Conservation (phyloP, 208 protist species). For the Trypanosoma vivax region DNA sequence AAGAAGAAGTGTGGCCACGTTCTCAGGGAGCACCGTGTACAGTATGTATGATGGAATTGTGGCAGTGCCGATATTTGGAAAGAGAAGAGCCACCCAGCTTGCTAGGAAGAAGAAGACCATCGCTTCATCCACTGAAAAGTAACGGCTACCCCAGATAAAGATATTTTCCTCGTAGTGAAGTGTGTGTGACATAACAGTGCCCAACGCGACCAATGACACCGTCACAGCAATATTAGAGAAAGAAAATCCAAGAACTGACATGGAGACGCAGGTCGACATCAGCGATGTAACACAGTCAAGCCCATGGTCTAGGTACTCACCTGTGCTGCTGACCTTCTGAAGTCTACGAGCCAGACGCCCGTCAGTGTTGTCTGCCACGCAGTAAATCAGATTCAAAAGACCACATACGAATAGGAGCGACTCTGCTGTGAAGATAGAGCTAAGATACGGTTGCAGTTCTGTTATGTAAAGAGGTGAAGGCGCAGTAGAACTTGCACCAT, state of each 20-base stretch:
- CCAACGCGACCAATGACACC: constrained; percentile 52
- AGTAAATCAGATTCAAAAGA: constrained; percentile 79
- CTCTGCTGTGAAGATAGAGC: constrained; percentile 19
- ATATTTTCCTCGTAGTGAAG: constrained; percentile 75
- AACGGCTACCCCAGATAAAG: constrained; percentile 84
- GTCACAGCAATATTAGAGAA: constrained; percentile 66
- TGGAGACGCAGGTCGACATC: constrained; percentile 54
- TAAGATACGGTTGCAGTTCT: constrained; percentile 36
- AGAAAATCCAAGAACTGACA: constrained; percentile 48
- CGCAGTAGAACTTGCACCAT: constrained; percentile 1
- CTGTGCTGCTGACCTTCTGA: constrained; percentile 60
- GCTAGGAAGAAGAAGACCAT: constrained; percentile 83
- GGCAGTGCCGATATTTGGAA: constrained; percentile 35
- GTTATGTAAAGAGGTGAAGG: constrained; percentile 36
- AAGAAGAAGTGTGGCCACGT: constrained; percentile 10
- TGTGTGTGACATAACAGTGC: constrained; percentile 76
- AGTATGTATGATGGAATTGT: constrained; percentile 24
- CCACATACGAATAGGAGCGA: constrained; percentile 56
- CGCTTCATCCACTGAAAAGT: constrained; percentile 83
- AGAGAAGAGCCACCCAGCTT: constrained; percentile 60
- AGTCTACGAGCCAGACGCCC: constrained; percentile 82
- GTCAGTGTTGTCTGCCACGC: constrained; percentile 86
- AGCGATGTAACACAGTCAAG: constrained; percentile 89
- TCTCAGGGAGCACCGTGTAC: constrained; percentile 16
- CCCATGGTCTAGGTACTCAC: constrained; percentile 90